phyloP scores from a whole-genome alignment of 345 rosid genomes.

The Citrus unshiu region DNA sequence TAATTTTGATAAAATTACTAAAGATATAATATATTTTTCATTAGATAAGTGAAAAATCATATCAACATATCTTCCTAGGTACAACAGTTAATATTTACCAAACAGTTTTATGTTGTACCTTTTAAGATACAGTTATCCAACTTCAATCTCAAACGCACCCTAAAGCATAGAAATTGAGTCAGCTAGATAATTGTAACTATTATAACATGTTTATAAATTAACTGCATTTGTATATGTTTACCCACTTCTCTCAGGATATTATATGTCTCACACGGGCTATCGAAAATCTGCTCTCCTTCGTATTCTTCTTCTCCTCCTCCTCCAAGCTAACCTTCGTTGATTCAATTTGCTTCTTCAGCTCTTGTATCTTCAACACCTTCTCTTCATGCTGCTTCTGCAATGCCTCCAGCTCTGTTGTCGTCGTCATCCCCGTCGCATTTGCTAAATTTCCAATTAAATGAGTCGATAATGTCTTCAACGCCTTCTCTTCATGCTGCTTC shows the following conservation, averaged over 20 bases:
- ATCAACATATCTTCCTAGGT: too few species aligned
- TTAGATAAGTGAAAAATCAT: too few species aligned
- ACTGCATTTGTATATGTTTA: too few species aligned
- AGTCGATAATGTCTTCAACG: slow-evolving; percentile 4
- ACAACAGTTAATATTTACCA: too few species aligned
- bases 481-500: slow-evolving; percentile 36
- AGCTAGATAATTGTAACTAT: too few species aligned
- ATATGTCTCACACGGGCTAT: slow-evolving; percentile 24
- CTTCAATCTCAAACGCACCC: too few species aligned
- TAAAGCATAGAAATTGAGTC: neutral
- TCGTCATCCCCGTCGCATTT: neutral
- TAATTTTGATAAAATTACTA: too few species aligned
- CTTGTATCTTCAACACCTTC: slow-evolving; percentile 33
- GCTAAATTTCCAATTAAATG: neutral
- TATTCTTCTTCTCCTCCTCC: slow-evolving; percentile 20
- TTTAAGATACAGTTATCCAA: too few species aligned
- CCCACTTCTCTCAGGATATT: slow-evolving; percentile 29
- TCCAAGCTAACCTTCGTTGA: slow-evolving; percentile 28
- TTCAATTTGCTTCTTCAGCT: slow-evolving; percentile 43
- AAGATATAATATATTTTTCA: too few species aligned
- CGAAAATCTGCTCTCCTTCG: slow-evolving; percentile 22
- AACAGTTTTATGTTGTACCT: too few species aligned
- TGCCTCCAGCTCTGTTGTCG: slow-evolving; percentile 23
- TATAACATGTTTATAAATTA: too few species aligned
- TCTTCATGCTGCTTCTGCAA: slow-evolving; percentile 37